Base-by-base conservation (phyloP, 2,329 filamentous ascomycete species). In the Boeremia exigua region DNA sequence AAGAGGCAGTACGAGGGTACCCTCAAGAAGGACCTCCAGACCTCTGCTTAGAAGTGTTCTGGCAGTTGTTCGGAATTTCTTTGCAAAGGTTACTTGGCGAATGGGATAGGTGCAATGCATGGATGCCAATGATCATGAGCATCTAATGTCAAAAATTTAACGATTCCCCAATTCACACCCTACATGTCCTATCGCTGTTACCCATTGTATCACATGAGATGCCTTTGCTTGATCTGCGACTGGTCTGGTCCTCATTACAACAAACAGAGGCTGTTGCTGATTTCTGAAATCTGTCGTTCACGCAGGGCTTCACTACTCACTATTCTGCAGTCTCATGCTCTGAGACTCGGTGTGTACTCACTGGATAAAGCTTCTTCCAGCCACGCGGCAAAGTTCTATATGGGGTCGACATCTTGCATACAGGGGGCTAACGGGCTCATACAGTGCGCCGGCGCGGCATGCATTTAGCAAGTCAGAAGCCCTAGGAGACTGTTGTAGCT, bases 1-100 rank as follows among this genome's bases (percentile, higher is more conserved):
- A 99, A 99, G 92, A 91, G 90, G 84, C 88, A 92, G 80, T 95
- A 92, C 87, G 81, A 96, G 83, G 95, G 95, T 84, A 96, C 92
- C 58, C 92, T 99, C 91, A 99, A 99, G 92, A 99, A 98, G 92
- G 95, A 99, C 75, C 81, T 90, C 71, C 79, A 81, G 75, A 76
- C 81, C 75, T 78, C 80, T 70, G 77, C 81, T 73, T 86, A 84
- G 79, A 69, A 56, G 40, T 48, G 33, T 61, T 59, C 58, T 68
- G 62, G 65, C 60, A 64, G 54, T 59, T 56, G 59, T 61, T 63
- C 53, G 65, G 58, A 67, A 66, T 62, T 65, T 68, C 52, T 63
- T 73, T 74, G 73, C 70, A 64, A 66, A 67, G 68, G 63, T 55
- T 67, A 58, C 68, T 67, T 67, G 71, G 72, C 69, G 73, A 72